Evolutionary conservation across 208 protist species (phyloP), one percentile per base, ranked within the genome.

Genomic region (Acanthamoeba lenticulata): DNA sequence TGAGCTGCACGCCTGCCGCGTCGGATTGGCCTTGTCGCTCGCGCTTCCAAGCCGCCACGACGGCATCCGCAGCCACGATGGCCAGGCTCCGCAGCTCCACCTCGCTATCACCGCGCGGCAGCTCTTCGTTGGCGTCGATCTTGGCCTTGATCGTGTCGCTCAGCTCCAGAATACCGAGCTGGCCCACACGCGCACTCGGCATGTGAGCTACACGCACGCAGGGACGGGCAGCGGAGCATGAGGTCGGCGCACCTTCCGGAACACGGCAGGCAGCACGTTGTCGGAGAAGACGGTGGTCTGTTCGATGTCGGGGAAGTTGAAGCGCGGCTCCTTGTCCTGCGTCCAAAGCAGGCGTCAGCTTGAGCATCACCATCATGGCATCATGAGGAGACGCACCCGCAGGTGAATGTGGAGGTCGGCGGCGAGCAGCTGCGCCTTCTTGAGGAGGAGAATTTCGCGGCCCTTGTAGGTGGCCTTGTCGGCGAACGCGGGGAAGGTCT

Each of bases 231-330:
- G 0, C 34, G 1, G 38, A 72, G 29, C 34, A 5, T n/a, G 19
- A 11, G 21, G 45, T 21, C 27, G 38, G 5, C 72, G 7, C 42
- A 90, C 81, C 81, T 96, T 79, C 49, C 95, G 67, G 5, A 96
- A 42, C 9, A 96, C 95, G 0, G 95, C 95, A 13, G 95, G 95
- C 32, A 96, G 60, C 15, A 96, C 95, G 86, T 96, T 96, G 55
- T 96, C 95, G 21, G 90, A 52, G 11, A 95, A 95, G 7, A 95
- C 89, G 9, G 95, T 95, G 0, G 95, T 2, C 1, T 69, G n/a
- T 27, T 93, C 52, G 65, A 95, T 60, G 60, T 96, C 95, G 2
- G 36, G 15, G 45, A 96, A 96, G 38, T 62, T 40, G 32, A 96
- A 96, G 3, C 55, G 77, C 7, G 92, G 74, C 60, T 92, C 86